A percentile compares a stretch with the other conserved stretches of the same genome.
phyloP scores from a whole-genome alignment of 164 flowering plant species.

The grape (Vitis vinifera) region DNA sequence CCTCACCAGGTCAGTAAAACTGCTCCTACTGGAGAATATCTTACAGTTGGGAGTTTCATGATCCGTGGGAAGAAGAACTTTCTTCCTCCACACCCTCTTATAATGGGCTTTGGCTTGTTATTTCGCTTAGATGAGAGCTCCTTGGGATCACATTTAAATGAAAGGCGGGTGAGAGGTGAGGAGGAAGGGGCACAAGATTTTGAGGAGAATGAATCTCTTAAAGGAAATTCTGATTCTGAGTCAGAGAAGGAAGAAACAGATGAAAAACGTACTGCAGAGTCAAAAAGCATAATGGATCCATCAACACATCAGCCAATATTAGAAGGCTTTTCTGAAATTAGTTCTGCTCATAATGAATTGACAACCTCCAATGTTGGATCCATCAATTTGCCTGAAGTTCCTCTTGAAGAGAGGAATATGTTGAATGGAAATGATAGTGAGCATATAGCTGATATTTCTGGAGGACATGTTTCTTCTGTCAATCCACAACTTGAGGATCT shows the following conservation, averaged over 20 bases:
- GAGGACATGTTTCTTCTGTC: slow-evolving; percentile 22
- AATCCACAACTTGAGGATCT: slow-evolving; percentile 76
- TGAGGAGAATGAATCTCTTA: slow-evolving; percentile 40
- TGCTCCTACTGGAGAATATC: slow-evolving; percentile 98
- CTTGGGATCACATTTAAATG: slow-evolving; percentile 92
- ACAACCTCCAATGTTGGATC: slow-evolving; percentile 4
- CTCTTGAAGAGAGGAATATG: slow-evolving; percentile 18
- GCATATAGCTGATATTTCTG: slow-evolving; percentile 20
- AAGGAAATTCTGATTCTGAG: slow-evolving; percentile 54
- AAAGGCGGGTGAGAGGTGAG: slow-evolving; percentile 94
- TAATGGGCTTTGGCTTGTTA: slow-evolving; percentile 93
- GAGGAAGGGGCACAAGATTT: slow-evolving; percentile 64
- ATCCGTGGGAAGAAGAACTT: slow-evolving; percentile 95
- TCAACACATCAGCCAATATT: slow-evolving; percentile 11
- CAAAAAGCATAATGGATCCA: slow-evolving; percentile 12
- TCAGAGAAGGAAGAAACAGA: slow-evolving; percentile 44
- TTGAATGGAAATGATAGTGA: slow-evolving; percentile 15
- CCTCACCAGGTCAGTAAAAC: slow-evolving; percentile 99
- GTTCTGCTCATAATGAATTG: slow-evolving; percentile 13
- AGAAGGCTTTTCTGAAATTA: slow-evolving; percentile 19
- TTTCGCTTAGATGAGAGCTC: slow-evolving; percentile 98
- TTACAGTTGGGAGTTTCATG: slow-evolving; percentile 98
- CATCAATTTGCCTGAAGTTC: slow-evolving; percentile 9
- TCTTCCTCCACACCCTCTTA: slow-evolving; percentile 98
- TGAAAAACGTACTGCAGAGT: slow-evolving; percentile 16